A percentile compares a stretch with the other conserved stretches of the same genome.
phyloP scores from a whole-genome alignment of 2,329 filamentous ascomycete genomes.

The Colletotrichum eremochloae region DNA sequence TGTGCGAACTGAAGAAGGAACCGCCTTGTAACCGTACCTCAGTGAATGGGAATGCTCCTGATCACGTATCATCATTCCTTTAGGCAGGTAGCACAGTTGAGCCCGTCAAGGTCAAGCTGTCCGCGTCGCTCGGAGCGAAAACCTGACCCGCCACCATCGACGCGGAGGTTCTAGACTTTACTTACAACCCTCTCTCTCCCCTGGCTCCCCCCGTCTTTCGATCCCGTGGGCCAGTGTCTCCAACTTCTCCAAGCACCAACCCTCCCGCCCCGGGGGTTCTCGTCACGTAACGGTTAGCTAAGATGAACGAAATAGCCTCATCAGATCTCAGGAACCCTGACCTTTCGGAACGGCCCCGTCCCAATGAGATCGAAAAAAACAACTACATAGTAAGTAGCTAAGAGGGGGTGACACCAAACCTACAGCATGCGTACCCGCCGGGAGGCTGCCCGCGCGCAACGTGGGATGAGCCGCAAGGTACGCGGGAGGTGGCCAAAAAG shows the following conservation, averaged over 20 bases:
- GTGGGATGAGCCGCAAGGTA: slow-evolving; percentile 34
- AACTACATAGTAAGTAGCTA: background rate
- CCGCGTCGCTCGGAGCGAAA: too few relatives aligned
- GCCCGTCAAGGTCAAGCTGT: background rate
- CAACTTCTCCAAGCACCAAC: slow-evolving; percentile 10
- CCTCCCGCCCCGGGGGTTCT: slow-evolving; percentile 7
- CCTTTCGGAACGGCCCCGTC: slow-evolving; percentile 8
- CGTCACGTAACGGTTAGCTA: slow-evolving; percentile 34
- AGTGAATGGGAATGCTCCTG: too few relatives aligned
- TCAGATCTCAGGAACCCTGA: background rate
- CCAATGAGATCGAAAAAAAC: background rate
- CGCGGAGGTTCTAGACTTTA: slow-evolving; percentile 8
- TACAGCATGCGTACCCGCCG: background rate
- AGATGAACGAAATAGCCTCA: slow-evolving; percentile 31
- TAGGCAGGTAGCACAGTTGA: background rate
- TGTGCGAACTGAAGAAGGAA: too few relatives aligned
- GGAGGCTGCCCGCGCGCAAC: background rate
- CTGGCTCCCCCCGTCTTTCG: background rate
- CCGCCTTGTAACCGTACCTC: too few relatives aligned
- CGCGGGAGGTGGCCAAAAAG: background rate
- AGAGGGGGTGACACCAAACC: too few relatives aligned
- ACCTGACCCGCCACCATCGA: background rate
- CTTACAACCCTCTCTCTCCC: background rate
- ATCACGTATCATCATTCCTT: background rate
- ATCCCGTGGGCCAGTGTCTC: background rate